Conservation (phyloP, 2,329 filamentous ascomycete genomes). For the Colletotrichum lentis region DNA sequence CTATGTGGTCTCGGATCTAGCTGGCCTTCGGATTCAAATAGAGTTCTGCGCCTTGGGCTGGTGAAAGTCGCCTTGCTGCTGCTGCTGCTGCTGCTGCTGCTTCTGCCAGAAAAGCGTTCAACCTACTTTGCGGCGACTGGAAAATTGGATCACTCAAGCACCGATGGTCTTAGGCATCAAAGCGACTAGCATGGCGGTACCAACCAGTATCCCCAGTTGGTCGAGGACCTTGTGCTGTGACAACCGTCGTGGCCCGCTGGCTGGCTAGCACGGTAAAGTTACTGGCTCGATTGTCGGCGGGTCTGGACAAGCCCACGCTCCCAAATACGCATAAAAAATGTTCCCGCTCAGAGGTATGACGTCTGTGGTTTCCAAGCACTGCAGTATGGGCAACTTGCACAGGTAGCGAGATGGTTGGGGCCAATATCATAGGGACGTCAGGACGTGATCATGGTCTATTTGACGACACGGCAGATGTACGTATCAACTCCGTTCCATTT, state of each 20-base stretch:
- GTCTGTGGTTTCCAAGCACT: background rate
- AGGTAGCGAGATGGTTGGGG: background rate
- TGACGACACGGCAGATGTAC: constrained; percentile 37
- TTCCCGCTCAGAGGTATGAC: background rate
- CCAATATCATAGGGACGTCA: constrained; percentile 27
- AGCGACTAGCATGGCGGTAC: too few relatives aligned
- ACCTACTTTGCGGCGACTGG: background rate
- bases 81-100: background rate
- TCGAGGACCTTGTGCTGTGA: background rate
- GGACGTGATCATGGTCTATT: constrained; percentile 38
- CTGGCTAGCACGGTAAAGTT: background rate
- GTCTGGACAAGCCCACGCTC: background rate
- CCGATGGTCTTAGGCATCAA: background rate
- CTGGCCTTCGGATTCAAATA: background rate
- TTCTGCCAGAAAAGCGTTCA: background rate
- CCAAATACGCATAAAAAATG: background rate
- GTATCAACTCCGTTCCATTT: constrained; percentile 39
- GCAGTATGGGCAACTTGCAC: background rate
- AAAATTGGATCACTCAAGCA: background rate
- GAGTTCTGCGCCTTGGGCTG: background rate
- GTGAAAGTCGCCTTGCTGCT: background rate
- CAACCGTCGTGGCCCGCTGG: background rate
- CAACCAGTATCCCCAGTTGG: background rate
- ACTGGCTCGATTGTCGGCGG: background rate
- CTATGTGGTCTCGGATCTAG: background rate